Evolutionary conservation across 108 stramenopile genomes (phyloP), one percentile per base, ranked within the genome.

Genomic region (Cyclotella atomus): DNA sequence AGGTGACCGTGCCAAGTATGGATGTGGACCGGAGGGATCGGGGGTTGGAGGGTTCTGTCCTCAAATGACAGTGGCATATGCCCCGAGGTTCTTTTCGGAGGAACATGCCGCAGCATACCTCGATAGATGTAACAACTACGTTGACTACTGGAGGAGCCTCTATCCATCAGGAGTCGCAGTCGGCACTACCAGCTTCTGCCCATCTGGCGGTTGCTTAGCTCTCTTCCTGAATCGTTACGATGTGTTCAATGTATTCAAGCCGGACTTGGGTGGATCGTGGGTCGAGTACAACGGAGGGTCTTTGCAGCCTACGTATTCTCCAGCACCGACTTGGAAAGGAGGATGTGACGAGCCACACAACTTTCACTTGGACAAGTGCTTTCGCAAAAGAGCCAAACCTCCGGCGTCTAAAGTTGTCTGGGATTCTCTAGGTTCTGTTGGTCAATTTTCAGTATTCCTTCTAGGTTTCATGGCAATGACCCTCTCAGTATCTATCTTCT

Each of bases 131-230:
- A 95, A 95, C 86, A 85, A 78, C 59, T 95, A 95, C 55, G 89
- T 95, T 50, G 90, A 95, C 61, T 95, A 92, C 62, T 95, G 94
- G 94, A 81, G 94, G 38, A 79, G 76, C 17, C 71, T 90, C 25
- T 95, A 95, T 53, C 94, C 94, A 7, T 84, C 83, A 25, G 94
- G 94, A n/a, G 91, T 92, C 27, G 94, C 94, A 20, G 91, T 95
- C 17, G 94, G 94, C 16, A 89, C 94, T n/a, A 66, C 46, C 53
- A 70, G 66, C 21, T 95, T 95, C 68, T 95, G 94, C 45, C 80
- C 85, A 4, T 63, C 83, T 56, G 90, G 88, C 14, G 94, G 94
- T n/a, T 95, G 94, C 57, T 64, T 95, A 34, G 94, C 78, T 19
- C 87, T 95, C 2, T 95, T 92, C 49, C 66, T 95, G 53, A 95